These are phyloP conservation scores for Neobulgaria alba DNA, from an alignment of 2,329 filamentous ascomycete genomes.

Conservation along the genomic window DNA sequence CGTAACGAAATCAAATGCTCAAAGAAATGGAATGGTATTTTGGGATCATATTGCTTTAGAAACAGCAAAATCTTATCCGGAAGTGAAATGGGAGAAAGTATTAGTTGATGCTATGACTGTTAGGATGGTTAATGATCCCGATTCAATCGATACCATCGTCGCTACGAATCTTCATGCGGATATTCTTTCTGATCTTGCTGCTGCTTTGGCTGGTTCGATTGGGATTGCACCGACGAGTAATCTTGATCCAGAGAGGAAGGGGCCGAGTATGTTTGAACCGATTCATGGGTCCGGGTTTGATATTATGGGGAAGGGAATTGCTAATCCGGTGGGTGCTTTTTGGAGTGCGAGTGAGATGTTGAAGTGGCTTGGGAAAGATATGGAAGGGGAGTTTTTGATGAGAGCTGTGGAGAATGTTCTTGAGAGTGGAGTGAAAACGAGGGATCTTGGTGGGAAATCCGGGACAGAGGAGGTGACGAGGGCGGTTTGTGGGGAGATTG, in stretches of 20 bases:
- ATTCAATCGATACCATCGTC: constrained; percentile 52
- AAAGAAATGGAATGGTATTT: constrained; percentile 58
- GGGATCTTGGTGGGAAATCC: constrained; percentile 41
- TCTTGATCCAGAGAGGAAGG: constrained; percentile 48
- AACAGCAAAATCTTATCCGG: constrained; percentile 49
- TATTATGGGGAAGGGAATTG: constrained; percentile 47
- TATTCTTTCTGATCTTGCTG: constrained; percentile 62
- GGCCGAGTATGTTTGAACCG: constrained; percentile 53
- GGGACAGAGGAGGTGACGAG: constrained; percentile 20
- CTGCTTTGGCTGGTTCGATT: constrained; percentile 60
- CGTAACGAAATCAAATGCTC: constrained; percentile 58
- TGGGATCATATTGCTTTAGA: constrained; percentile 53
- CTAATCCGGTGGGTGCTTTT: constrained; percentile 50
- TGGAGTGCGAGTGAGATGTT: constrained; percentile 51
- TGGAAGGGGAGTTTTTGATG: constrained; percentile 41
- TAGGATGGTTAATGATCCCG: constrained; percentile 50
- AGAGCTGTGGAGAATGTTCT: constrained; percentile 44
- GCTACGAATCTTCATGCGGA: constrained; percentile 56
- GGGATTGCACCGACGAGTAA: constrained; percentile 65
- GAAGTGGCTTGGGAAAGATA: constrained; percentile 45
- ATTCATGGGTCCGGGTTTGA: constrained; percentile 53
- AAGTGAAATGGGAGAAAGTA: constrained; percentile 55
- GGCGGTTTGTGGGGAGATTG: constrained; percentile 21
- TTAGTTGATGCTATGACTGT: constrained; percentile 44
- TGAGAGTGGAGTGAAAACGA: constrained; percentile 42